Base-by-base conservation (phyloP, 495 filamentous ascomycete species). In the Xylaria grammica region DNA sequence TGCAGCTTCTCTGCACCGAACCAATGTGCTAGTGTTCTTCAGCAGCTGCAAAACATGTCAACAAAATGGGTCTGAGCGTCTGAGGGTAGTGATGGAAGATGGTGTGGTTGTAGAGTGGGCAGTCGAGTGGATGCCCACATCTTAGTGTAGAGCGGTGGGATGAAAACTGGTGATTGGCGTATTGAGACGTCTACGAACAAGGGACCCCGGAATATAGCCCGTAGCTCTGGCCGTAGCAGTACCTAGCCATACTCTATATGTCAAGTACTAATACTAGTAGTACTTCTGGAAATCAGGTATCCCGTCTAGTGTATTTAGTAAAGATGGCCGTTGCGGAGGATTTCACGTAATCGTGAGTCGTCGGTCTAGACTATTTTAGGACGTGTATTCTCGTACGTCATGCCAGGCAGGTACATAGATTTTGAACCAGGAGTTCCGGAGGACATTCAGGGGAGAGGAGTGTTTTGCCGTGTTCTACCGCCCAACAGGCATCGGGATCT, bases 61-160 rank as follows among this genome's bases (percentile, higher is more conserved):
- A 58, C n/a, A 27, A 27, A 3, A 19, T 29, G 22, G 45, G 46
- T 38, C 34, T 7, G 45, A 60, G 44, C n/a, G 57, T 34, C n/a
- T 20, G 19, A 22, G 24, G 19, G 57, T 24, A 10, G 42, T 36
- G 30, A 40, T 51, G 24, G 30, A 40, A 19, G 30, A 38, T 61
- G 58, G 58, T 38, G 58, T 61, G 45, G 48, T 51, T 61, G 27
- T 24, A 22, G 57, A 9, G 45, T 60, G 57, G 45, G 48, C 40
- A 51, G 27, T 24, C 20, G 57, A 9, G 45, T 60, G 57, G 57
- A 60, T 36, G 48, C 26, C 58, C 26, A 52, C 17, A 52, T 52
- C 46, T 52, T 27, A n/a, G n/a, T n/a, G n/a, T n/a, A 48, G 32
- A 52, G 58, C 45, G 51, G 20, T 30, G 34, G 11, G 22, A 9